phyloP scores from a whole-genome alignment of 1,284 basidiomycete genomes.

The Trametes hirsuta region DNA sequence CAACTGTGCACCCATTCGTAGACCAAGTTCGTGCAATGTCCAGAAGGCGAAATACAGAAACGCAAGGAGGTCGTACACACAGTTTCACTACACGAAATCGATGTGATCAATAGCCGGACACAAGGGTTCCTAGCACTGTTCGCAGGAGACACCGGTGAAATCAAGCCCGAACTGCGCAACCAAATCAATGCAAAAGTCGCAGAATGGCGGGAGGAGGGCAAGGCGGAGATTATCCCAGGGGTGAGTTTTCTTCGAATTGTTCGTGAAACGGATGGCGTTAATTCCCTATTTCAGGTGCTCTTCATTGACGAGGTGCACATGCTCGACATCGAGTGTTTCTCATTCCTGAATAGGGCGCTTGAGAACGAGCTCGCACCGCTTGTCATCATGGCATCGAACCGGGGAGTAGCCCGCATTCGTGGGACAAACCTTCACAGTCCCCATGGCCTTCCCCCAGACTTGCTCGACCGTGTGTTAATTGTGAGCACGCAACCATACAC shows the following conservation, averaged over 20 bases:
- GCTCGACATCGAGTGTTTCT: constrained; percentile 99
- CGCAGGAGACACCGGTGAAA: constrained; percentile 95
- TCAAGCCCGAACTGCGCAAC: constrained; percentile 95
- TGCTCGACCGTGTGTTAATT: constrained; percentile 94
- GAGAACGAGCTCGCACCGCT: constrained; percentile 93
- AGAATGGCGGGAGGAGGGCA: constrained; percentile 99
- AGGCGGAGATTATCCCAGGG: constrained; percentile 96
- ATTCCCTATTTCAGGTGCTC: constrained; percentile 59
- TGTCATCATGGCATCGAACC: constrained; percentile 98
- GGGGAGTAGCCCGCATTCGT: constrained; percentile 93
- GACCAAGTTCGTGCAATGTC: constrained; percentile 98
- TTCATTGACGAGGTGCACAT: constrained; percentile 98
- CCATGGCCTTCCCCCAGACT: constrained; percentile 93
- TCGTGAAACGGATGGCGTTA: not conserved
- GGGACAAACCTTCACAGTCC: constrained; percentile 95
- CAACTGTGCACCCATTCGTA: constrained; percentile 36
- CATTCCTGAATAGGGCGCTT: constrained; percentile 95
- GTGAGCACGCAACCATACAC: constrained; percentile 93
- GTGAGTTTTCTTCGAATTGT: constrained; percentile 51
- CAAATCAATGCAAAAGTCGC: constrained; percentile 97
- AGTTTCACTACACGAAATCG: constrained; percentile 97
- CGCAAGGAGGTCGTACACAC: constrained; percentile 97
- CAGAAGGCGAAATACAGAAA: constrained; percentile 97
- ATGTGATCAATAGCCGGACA: constrained; percentile 98
- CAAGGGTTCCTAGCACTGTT: constrained; percentile 86